Percentiles rank a stretch among this genome's conserved stretches.
Conservation (phyloP, 768 basidiomycete species). For the Rhodotorula taiwanensis region DNA sequence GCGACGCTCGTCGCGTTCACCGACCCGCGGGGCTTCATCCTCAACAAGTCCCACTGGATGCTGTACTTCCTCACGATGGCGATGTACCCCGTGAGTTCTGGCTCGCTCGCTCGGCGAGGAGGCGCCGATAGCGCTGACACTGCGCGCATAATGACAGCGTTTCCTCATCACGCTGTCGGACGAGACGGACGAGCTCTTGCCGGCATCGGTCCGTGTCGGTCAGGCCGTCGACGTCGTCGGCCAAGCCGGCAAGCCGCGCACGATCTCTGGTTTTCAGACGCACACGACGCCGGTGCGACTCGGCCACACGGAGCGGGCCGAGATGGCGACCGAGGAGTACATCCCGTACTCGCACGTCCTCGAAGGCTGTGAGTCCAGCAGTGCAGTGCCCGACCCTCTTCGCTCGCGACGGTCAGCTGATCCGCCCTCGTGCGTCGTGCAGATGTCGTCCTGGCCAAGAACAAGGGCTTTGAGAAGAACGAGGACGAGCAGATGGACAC, state of each 20-base stretch:
- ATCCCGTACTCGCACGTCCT: constrained; percentile 83
- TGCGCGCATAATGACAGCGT: constrained; percentile 46
- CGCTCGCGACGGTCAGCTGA: neutral
- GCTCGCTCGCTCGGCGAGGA: neutral
- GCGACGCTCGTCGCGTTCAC: constrained; percentile 86
- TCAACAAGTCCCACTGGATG: constrained; percentile 98
- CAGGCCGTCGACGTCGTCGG: constrained; percentile 96
- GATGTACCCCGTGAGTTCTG: constrained; percentile 66
- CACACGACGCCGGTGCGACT: constrained; percentile 93
- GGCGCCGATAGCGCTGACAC: neutral
- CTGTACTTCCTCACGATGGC: constrained; percentile 88
- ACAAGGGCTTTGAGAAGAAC: constrained; percentile 45
- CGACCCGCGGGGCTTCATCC: constrained; percentile 81
- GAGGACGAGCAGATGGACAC: constrained; percentile 21
- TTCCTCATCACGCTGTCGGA: constrained; percentile 97
- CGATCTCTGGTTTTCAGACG: constrained; percentile 97
- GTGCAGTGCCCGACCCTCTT: neutral
- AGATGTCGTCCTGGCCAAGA: constrained; percentile 43
- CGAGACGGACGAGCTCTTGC: constrained; percentile 64
- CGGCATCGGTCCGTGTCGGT: constrained; percentile 91
- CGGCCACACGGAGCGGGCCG: constrained; percentile 87
- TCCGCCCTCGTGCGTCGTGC: neutral
- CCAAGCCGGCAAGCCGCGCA: constrained; percentile 92
- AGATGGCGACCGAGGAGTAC: constrained; percentile 93
- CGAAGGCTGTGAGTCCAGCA: constrained; percentile 59